Evolutionary conservation across 2,329 filamentous ascomycete species (phyloP).

Genomic region (Colletotrichum salicis): DNA sequence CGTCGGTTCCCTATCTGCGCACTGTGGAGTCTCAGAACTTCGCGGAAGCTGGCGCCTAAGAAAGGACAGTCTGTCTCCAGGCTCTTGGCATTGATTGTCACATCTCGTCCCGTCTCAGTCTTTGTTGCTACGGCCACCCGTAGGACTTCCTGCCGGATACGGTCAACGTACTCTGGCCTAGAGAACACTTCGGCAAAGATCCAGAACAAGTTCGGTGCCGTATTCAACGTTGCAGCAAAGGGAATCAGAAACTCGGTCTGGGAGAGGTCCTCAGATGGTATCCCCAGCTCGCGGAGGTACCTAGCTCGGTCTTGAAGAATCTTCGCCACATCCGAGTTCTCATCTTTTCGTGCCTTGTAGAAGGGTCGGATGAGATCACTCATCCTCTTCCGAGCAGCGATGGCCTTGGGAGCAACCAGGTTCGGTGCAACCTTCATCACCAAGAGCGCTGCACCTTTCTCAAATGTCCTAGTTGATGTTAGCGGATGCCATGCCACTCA

Average conservation of each 20-base stretch:
- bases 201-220: slow-evolving; percentile 51
- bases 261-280: slow-evolving; percentile 41
- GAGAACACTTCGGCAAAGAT: slow-evolving; percentile 45
- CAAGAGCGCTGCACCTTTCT: slow-evolving; percentile 42
- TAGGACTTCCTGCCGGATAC: slow-evolving; percentile 46
- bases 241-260: slow-evolving; percentile 45
- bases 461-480: slow-evolving; percentile 36
- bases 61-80: slow-evolving; percentile 53
- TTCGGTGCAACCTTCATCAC: slow-evolving; percentile 43
- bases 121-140: slow-evolving; percentile 26
- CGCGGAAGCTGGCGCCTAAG: slow-evolving; percentile 54
- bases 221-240: slow-evolving; percentile 47
- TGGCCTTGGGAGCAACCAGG: slow-evolving; percentile 40
- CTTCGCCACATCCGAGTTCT: slow-evolving; percentile 41
- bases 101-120: slow-evolving; percentile 17
- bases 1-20: slow-evolving; percentile 40
- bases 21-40: slow-evolving; percentile 53
- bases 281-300: slow-evolving; percentile 43
- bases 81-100: slow-evolving; percentile 45
- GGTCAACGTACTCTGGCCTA: slow-evolving; percentile 38
- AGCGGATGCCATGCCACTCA: background rate
- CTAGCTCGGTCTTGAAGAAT: slow-evolving; percentile 42
- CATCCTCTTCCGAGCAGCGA: slow-evolving; percentile 37
- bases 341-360: slow-evolving; percentile 42
- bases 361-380: slow-evolving; percentile 43